These are phyloP conservation scores for Umbellularia californica DNA, from an alignment of 164 flowering plant species.

Conservation along the genomic window DNA sequence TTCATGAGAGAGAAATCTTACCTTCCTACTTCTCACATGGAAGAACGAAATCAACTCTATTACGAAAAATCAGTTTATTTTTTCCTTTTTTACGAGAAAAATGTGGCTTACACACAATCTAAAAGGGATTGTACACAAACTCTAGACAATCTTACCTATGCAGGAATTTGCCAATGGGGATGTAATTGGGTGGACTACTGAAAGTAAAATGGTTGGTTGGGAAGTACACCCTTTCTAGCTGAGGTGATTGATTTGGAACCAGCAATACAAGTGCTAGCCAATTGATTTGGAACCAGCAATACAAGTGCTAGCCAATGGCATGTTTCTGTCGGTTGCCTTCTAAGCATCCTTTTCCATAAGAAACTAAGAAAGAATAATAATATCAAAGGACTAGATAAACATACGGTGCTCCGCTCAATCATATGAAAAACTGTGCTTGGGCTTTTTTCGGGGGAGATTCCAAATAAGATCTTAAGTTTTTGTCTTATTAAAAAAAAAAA, in stretches of 20 bases:
- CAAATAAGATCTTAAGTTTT: not conserved
- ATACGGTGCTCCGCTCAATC: not conserved
- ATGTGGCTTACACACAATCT: no score
- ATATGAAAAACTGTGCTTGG: not conserved
- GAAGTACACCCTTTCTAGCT: not conserved
- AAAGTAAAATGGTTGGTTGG: not conserved
- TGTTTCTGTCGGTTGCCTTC: not conserved
- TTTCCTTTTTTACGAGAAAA: no score
- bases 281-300: not conserved
- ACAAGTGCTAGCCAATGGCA: not conserved
- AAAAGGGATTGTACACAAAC: no score
- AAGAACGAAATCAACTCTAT: no score
- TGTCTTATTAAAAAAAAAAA: no score
- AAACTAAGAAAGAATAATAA: no score
- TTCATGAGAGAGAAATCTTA: no score
- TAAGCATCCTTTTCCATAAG: not conserved
- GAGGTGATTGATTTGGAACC: not conserved
- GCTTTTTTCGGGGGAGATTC: no score
- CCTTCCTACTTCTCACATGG: no score
- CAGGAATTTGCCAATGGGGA: not conserved
- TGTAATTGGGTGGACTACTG: not conserved
- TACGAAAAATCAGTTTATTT: no score
- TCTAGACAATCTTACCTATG: no score
- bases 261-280: no score
- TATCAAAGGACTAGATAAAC: not conserved